Conservation (phyloP, 257 asterid species). For the Gynochthodes officinalis region DNA sequence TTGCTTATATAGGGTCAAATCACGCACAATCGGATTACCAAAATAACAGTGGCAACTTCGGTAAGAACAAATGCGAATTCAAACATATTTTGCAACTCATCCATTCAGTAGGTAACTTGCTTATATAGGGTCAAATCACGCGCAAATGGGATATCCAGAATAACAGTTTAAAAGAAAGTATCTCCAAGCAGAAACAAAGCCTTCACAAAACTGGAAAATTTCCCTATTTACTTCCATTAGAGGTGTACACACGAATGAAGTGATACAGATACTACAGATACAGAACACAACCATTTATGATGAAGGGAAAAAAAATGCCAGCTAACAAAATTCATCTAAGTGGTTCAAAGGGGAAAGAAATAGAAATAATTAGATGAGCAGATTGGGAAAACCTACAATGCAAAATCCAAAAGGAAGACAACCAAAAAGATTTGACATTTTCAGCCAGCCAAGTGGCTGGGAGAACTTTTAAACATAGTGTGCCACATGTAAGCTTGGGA, state of each 20-base stretch:
- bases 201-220: background rate
- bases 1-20: background rate
- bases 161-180: background rate
- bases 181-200: background rate
- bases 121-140: background rate
- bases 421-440: background rate
- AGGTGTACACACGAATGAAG: background rate
- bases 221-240: background rate
- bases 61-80: background rate
- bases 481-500: slow-evolving; percentile 99
- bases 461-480: slow-evolving; percentile 80
- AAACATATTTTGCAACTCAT: background rate
- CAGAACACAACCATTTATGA: background rate
- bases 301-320: background rate
- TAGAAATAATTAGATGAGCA: background rate
- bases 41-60: background rate
- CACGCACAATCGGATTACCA: background rate
- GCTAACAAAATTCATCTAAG: slow-evolving; percentile 3
- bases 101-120: background rate
- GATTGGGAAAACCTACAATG: background rate
- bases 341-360: slow-evolving; percentile 7
- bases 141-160: background rate
- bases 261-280: background rate
- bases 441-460: slow-evolving; percentile 83
- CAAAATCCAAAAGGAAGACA: background rate